These are phyloP conservation scores for Neurospora sp. DNA, from an alignment of 495 filamentous ascomycete genomes.

Conservation along the genomic window DNA sequence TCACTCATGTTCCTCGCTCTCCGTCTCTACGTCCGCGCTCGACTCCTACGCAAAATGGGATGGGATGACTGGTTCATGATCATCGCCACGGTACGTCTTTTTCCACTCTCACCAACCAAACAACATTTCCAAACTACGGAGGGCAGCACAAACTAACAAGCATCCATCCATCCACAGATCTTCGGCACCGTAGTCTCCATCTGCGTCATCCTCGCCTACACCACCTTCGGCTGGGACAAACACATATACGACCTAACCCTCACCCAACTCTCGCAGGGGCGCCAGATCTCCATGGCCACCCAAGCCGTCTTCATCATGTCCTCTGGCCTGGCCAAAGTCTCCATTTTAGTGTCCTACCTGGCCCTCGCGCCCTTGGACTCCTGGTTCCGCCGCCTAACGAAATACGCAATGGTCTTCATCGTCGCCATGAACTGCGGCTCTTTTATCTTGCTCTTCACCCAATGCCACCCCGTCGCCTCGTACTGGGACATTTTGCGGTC, in stretches of 20 bases:
- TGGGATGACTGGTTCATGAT: conserved; percentile 25
- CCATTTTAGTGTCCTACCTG: conserved; percentile 42
- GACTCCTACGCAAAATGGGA: conserved; percentile 8
- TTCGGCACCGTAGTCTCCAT: conserved; percentile 15
- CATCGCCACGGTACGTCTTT: neutral
- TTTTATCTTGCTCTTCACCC: conserved; percentile 25
- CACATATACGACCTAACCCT: conserved; percentile 18
- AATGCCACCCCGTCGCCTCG: conserved; percentile 21
- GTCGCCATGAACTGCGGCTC: conserved; percentile 14
- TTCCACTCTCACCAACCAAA: neutral
- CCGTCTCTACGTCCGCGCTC: conserved; percentile 14
- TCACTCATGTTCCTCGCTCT: conserved; percentile 11
- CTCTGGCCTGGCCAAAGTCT: conserved; percentile 33
- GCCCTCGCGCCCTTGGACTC: conserved; percentile 33
- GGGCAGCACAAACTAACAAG: neutral
- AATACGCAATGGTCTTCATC: conserved; percentile 12
- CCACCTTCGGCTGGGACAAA: conserved; percentile 16
- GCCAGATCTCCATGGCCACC: conserved; percentile 19
- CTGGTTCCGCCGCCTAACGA: conserved; percentile 28
- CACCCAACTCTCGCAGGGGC: conserved; percentile 5
- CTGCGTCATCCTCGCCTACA: conserved; percentile 15
- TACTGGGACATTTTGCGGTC: conserved; percentile 23
- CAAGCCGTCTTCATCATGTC: conserved; percentile 18
- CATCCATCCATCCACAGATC: conserved; percentile 1
- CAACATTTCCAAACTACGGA: no score